phyloP scores from a whole-genome alignment of 2,329 filamentous ascomycete genomes.

The Cladorrhinum sp. region DNA sequence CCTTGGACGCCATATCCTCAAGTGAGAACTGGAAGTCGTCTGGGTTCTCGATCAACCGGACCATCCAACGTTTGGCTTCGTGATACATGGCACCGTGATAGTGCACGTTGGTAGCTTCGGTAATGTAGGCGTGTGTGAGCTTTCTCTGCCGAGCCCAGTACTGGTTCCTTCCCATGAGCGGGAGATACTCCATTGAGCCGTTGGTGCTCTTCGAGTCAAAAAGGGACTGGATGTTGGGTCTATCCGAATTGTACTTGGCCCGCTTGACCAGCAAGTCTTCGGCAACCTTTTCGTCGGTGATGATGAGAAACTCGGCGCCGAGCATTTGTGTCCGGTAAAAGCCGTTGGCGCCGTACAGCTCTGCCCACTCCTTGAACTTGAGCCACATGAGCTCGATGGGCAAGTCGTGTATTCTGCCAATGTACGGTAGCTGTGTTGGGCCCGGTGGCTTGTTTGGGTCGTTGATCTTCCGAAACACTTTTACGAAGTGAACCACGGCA shows the following conservation, averaged over 20 bases:
- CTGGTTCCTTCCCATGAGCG: constrained; percentile 54
- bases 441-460: constrained; percentile 31
- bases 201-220: constrained; percentile 53
- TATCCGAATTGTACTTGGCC: constrained; percentile 50
- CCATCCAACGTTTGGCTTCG: constrained; percentile 53
- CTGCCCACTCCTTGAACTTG: constrained; percentile 45
- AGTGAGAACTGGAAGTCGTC: constrained; percentile 49
- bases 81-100: constrained; percentile 45
- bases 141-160: constrained; percentile 54
- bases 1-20: constrained; percentile 56
- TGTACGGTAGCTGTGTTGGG: constrained; percentile 33
- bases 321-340: constrained; percentile 37
- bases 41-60: constrained; percentile 45
- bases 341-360: constrained; percentile 32
- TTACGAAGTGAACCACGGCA: constrained; percentile 24
- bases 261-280: constrained; percentile 52
- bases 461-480: constrained; percentile 32
- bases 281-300: constrained; percentile 50
- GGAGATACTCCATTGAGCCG: constrained; percentile 55
- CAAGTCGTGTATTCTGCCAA: constrained; percentile 44
- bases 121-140: constrained; percentile 51
- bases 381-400: constrained; percentile 51
- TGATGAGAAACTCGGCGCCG: constrained; percentile 39
- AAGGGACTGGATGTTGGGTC: constrained; percentile 45
- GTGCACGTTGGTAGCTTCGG: constrained; percentile 34